A percentile compares a stretch with the other conserved stretches of the same genome.
Evolutionary conservation across 108 stramenopile species (phyloP).

Genomic region (Schizochytrium sp.): DNA sequence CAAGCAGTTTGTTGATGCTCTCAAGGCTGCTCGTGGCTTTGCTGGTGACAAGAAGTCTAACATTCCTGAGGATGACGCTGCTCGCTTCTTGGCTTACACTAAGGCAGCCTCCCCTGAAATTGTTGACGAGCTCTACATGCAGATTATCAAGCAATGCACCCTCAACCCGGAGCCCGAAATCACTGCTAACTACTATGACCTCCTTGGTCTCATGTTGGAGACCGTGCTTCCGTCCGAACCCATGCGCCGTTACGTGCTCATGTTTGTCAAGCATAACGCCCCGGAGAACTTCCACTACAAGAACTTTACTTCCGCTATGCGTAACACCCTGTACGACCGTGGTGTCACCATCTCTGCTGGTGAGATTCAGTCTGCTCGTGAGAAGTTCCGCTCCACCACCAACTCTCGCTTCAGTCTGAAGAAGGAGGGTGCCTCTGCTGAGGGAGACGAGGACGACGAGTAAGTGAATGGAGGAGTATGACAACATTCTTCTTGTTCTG

Average conservation of each 20-base stretch:
- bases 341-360: not conserved
- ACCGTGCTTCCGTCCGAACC: conserved; percentile 71
- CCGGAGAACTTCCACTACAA: conserved; percentile 46
- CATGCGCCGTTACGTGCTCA: conserved; percentile 68
- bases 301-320: conserved; percentile 43
- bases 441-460: conserved; percentile 7
- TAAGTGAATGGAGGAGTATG: not conserved
- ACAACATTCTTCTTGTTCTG: too few species aligned
- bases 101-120: not conserved
- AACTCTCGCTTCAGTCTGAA: conserved; percentile 25
- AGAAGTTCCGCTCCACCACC: conserved; percentile 11
- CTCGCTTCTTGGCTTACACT: conserved; percentile 62
- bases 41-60: conserved; percentile 73
- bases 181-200: conserved; percentile 70
- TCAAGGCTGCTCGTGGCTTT: conserved; percentile 74
- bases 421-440: not conserved
- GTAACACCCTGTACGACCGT: not conserved
- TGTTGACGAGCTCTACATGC: conserved; percentile 74
- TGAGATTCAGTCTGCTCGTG: not conserved
- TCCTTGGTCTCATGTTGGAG: conserved; percentile 65
- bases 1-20: conserved; percentile 72
- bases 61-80: conserved; percentile 68
- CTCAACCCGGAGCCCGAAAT: conserved; percentile 69
- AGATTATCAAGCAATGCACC: conserved; percentile 77
- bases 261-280: conserved; percentile 68